phyloP scores from a whole-genome alignment of 805 yeast genomes.

The Komagataella mondaviorum region DNA sequence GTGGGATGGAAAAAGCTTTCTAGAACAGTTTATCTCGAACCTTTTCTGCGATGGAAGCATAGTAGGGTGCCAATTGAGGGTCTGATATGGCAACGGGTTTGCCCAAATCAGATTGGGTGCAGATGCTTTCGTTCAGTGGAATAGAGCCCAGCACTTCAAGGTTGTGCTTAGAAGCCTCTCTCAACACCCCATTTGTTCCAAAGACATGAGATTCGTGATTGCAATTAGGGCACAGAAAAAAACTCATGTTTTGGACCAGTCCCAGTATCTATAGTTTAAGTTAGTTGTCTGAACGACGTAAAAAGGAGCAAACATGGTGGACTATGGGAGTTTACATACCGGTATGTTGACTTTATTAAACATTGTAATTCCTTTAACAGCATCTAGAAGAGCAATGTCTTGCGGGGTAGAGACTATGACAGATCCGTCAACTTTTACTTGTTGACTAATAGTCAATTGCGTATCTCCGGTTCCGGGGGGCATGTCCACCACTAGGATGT shows the following conservation, averaged over 20 bases:
- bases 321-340: conserved; percentile 2
- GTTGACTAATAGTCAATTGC: conserved; percentile 73
- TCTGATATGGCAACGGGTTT: conserved; percentile 37
- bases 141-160: conserved; percentile 48
- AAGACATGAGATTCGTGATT: conserved; percentile 60
- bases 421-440: conserved; percentile 64
- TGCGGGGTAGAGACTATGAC: conserved; percentile 79
- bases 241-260: conserved; percentile 74
- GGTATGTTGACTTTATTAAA: conserved; percentile 61
- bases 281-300: neutral
- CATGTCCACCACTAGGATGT: conserved; percentile 65
- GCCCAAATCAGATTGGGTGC: conserved; percentile 50
- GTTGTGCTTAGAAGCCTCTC: conserved; percentile 29
- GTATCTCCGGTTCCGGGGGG: conserved; percentile 92
- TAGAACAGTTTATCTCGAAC: neutral
- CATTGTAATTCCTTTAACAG: conserved; percentile 69
- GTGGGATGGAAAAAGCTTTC: neutral
- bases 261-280: conserved; percentile 33
- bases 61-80: neutral
- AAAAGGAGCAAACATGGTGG: neutral
- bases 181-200: conserved; percentile 49
- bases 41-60: neutral
- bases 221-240: conserved; percentile 65
- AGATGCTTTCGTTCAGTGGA: conserved; percentile 51
- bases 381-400: conserved; percentile 72